Evolutionary conservation across 2,329 filamentous ascomycete species (phyloP).

Genomic region (Bertia moriformis): DNA sequence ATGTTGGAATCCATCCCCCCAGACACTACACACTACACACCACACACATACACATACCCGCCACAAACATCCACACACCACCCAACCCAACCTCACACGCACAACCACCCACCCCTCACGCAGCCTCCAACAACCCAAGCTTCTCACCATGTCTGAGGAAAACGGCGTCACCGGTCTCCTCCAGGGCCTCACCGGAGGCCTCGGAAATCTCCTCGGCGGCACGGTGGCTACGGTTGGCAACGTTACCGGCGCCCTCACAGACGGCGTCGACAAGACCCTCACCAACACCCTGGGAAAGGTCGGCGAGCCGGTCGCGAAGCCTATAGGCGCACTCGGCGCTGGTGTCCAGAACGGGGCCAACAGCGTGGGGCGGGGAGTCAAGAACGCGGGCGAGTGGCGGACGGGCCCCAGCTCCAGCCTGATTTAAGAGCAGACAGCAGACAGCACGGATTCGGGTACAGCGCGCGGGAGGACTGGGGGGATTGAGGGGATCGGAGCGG

Average conservation of each 20-base stretch:
- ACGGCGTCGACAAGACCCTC: conserved; percentile 29
- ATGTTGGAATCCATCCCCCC: no score
- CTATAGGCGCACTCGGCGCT: conserved; percentile 22
- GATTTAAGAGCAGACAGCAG: no score
- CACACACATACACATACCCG: no score
- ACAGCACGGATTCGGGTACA: no score
- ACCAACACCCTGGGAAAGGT: conserved; percentile 25
- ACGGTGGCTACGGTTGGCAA: conserved; percentile 14
- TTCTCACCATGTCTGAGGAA: conserved; percentile 12
- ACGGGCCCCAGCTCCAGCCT: no score
- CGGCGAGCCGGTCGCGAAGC: conserved; percentile 31
- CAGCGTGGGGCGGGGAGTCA: conserved; percentile 26
- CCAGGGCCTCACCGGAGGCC: conserved; percentile 17
- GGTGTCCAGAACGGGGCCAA: conserved; percentile 27
- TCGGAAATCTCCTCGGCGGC: conserved; percentile 14
- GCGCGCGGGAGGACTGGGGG: no score
- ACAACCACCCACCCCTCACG: no score
- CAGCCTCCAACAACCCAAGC: no score
- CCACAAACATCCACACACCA: no score
- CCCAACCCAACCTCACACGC: no score
- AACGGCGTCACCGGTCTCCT: conserved; percentile 14
- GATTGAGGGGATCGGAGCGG: conserved; percentile 2
- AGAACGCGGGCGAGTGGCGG: conserved; percentile 29
- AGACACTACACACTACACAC: no score
- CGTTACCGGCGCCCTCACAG: conserved; percentile 22